Conservation (phyloP, 2,329 filamentous ascomycete genomes). For the Trichoderma brevicompactum region DNA sequence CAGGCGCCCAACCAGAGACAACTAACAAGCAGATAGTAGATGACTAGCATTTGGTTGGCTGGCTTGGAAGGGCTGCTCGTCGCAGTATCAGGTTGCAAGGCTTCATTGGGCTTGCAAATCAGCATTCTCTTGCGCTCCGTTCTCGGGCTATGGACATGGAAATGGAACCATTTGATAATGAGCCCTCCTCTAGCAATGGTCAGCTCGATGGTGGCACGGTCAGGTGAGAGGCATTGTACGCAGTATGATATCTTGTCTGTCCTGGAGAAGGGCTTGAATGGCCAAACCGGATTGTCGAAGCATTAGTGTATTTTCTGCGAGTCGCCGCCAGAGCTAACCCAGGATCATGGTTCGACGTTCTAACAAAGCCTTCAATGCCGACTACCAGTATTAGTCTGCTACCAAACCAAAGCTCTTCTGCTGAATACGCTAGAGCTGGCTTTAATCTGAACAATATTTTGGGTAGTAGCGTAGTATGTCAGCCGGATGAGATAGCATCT, state of each 20-base stretch:
- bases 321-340: slow-evolving; percentile 4
- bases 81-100: slow-evolving; percentile 10
- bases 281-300: slow-evolving; percentile 4
- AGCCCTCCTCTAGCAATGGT: neutral
- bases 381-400: too few relatives aligned
- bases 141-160: neutral
- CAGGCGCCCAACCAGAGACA: slow-evolving; percentile 24
- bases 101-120: neutral
- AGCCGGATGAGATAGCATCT: neutral
- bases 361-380: neutral
- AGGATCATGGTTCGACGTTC: slow-evolving; percentile 3
- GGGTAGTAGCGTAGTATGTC: too few relatives aligned
- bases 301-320: neutral
- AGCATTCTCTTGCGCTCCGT: neutral
- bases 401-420: too few relatives aligned
- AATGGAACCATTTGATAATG: neutral
- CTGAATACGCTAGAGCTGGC: too few relatives aligned
- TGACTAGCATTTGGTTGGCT: slow-evolving; percentile 1
- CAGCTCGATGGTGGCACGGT: neutral
- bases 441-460: too few relatives aligned
- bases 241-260: neutral
- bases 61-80: neutral
- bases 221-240: slow-evolving; percentile 11
- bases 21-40: neutral
- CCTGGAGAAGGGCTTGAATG: neutral